phyloP scores from a whole-genome alignment of 176 grass and related monocot genomes.

The Sorghum bicolor region Sorghum_bicolor_NCBIv3 NC_012873.2:64183501-64184000 shows the following conservation, averaged over 20 bases:
- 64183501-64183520: slow-evolving; percentile 23
- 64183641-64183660: slow-evolving; percentile 41
- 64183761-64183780: slow-evolving; percentile 42
- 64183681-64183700: slow-evolving; percentile 53
- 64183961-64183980: slow-evolving; percentile 48
- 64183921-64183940: slow-evolving; percentile 48
- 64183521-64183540: slow-evolving; percentile 31
- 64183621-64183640: slow-evolving; percentile 44
- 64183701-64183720: slow-evolving; percentile 56
- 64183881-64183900: slow-evolving; percentile 63
- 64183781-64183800: slow-evolving; percentile 76
- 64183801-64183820: slow-evolving; percentile 53
- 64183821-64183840: slow-evolving; percentile 60
- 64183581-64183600: slow-evolving; percentile 42
- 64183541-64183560: slow-evolving; percentile 74
- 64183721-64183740: slow-evolving; percentile 48
- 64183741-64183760: slow-evolving; percentile 37
- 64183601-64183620: slow-evolving; percentile 51
- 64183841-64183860: slow-evolving; percentile 65
- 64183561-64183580: slow-evolving; percentile 55
- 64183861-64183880: slow-evolving; percentile 55
- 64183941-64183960: slow-evolving; percentile 57
- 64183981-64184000: slow-evolving; percentile 53
- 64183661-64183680: slow-evolving; percentile 39
- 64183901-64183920: slow-evolving; percentile 71